Evolutionary conservation across 106 monocot species (phyloP).

Genomic region (Acanthochlamys bracteata): DNA sequence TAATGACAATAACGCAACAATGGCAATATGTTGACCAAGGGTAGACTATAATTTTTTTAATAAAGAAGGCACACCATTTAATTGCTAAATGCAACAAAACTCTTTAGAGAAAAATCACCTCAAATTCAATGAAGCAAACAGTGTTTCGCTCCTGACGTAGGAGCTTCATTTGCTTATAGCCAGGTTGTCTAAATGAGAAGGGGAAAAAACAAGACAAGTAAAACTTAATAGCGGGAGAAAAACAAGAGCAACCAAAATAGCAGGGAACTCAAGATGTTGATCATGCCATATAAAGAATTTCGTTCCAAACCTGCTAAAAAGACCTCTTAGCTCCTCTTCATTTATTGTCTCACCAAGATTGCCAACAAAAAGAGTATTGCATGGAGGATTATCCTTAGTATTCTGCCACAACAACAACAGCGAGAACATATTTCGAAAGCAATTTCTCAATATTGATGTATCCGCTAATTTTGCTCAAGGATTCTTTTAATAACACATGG

Average conservation of each 20-base stretch:
- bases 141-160: constrained; percentile 93
- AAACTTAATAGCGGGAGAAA: no score
- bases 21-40: neutral
- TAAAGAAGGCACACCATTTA: neutral
- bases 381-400: constrained; percentile 90
- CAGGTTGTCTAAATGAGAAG: constrained; percentile 72
- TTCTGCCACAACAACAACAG: constrained; percentile 44
- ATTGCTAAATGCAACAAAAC: neutral
- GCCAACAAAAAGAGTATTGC: constrained; percentile 94
- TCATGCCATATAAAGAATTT: neutral
- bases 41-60: neutral
- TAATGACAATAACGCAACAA: constrained; percentile 10
- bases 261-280: no score
- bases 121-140: constrained; percentile 98
- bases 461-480: no score
- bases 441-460: no score
- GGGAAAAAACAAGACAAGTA: constrained; percentile 2
- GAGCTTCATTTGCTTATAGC: constrained; percentile 99
- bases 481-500: no score
- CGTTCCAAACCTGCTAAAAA: constrained; percentile 64
- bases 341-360: constrained; percentile 89
- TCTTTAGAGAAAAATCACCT: constrained; percentile 27
- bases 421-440: no score
- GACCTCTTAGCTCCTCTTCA: constrained; percentile 78
- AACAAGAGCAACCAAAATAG: neutral